These are phyloP conservation scores for Mycena metata DNA, from an alignment of 768 basidiomycete genomes.

Conservation along the genomic window DNA sequence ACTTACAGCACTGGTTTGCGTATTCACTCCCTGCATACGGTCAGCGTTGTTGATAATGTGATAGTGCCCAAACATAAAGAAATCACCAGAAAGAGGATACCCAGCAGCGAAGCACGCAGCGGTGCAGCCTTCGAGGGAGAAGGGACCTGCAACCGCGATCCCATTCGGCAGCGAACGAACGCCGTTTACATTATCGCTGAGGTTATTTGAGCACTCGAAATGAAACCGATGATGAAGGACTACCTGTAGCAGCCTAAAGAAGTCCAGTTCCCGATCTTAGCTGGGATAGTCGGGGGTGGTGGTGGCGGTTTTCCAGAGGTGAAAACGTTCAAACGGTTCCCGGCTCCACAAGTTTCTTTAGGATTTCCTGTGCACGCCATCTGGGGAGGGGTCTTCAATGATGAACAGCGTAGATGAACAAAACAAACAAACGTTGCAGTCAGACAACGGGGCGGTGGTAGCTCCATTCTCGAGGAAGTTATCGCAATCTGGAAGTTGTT, in stretches of 20 bases:
- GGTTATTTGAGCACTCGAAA: constrained; percentile 36
- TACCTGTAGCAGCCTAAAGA: constrained; percentile 79
- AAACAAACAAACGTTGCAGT: no score
- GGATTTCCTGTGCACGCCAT: constrained; percentile 60
- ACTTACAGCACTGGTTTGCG: constrained; percentile 66
- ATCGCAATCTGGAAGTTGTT: constrained; percentile 67
- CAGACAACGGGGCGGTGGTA: constrained; percentile 56
- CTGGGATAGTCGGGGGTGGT: constrained; percentile 64
- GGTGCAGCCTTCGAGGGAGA: constrained; percentile 71
- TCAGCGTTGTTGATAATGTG: neutral
- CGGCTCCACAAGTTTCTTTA: constrained; percentile 61
- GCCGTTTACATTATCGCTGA: constrained; percentile 61
- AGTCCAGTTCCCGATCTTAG: constrained; percentile 73
- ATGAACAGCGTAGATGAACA: no score
- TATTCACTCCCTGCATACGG: constrained; percentile 23
- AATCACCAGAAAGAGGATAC: constrained; percentile 54
- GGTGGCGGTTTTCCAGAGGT: constrained; percentile 73
- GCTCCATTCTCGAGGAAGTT: constrained; percentile 65
- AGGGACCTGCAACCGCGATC: constrained; percentile 59
- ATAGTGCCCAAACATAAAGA: constrained; percentile 41
- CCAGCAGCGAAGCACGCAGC: constrained; percentile 71
- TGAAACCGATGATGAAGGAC: constrained; percentile 1
- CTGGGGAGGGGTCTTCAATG: no score
- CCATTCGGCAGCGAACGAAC: constrained; percentile 58
- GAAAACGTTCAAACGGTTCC: constrained; percentile 61